Evolutionary conservation across 2,329 filamentous ascomycete genomes (phyloP), one percentile per base, ranked within the genome.

Genomic region (Fusarium papillatum): DNA sequence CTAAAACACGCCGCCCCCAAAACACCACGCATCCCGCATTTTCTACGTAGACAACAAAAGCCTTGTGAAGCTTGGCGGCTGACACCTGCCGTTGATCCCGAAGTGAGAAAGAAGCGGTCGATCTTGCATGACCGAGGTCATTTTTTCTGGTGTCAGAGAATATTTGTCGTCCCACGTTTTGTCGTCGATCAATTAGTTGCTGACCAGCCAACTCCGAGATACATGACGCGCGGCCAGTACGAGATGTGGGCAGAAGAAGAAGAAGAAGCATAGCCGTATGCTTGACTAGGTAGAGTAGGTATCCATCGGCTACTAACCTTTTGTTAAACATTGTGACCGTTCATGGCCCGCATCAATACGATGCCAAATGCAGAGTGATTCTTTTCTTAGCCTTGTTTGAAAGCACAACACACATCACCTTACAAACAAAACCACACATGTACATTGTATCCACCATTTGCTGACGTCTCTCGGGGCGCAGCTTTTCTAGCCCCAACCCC

Each of bases 401-500:
- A 69, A 67, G 64, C 59, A 55, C 41, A 65, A 61, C 53, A 61
- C 41, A 38, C 55, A 19, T 31, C 7, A 22, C 53, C 53, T 57
- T 57, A 57, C 53, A 41, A 72, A 53, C 68, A 74, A 72, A 55
- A 53, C 63, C 46, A 43, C 31, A 22, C 31, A 34, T 8, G 9
- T 8, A 11, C 31, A 5, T 31, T 31, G 26, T 36, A 24, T 36
- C 61, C 72, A 68, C 78, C 78, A 79, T 76, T 39, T 79, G 78
- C 78, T 80, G 78, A 79, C 78, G 78, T 79, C 70, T 78, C 76
- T 55, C 46, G 78, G 77, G 78, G 78, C 78, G 75, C 78, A 79
- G 78, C 69, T 36, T 38, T 16, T 38, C 36, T 22, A 38, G 26
- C 22, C 31, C 53, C 31, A 34, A 34, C 63, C 62, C 46, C 61